Evolutionary conservation across 2,329 filamentous ascomycete species (phyloP).

Genomic region (Mollisiaceae sp.): DNA sequence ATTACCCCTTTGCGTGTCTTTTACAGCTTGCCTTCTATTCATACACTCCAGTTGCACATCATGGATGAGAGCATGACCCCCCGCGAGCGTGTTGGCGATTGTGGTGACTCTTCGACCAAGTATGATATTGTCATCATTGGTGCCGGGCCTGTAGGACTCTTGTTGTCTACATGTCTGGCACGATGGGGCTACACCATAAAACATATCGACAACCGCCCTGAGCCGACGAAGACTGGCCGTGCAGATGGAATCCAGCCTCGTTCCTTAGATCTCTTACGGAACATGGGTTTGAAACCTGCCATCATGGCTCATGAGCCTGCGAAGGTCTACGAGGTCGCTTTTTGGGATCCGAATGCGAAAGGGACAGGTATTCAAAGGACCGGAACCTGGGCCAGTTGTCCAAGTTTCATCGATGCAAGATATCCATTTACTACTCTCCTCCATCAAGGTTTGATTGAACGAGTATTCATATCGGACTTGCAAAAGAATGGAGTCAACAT

Average conservation of each 20-base stretch:
- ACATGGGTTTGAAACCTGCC: conserved; percentile 85
- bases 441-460: conserved; percentile 74
- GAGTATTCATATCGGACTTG: conserved; percentile 70
- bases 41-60: conserved; percentile 3
- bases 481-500: conserved; percentile 64
- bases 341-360: conserved; percentile 68
- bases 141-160: conserved; percentile 85
- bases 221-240: conserved; percentile 83
- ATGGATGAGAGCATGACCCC: conserved; percentile 36
- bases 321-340: conserved; percentile 79
- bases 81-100: conserved; percentile 24
- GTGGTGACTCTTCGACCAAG: conserved; percentile 26
- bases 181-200: conserved; percentile 95
- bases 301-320: conserved; percentile 90
- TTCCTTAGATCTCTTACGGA: conserved; percentile 83
- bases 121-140: conserved; percentile 83
- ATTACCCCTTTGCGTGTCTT: background rate
- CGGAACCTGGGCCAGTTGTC: conserved; percentile 85
- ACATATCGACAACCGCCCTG: conserved; percentile 88
- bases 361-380: conserved; percentile 66
- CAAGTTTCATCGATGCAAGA: conserved; percentile 76
- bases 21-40: background rate
- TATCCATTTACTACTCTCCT: conserved; percentile 74
- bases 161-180: conserved; percentile 85
- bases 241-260: conserved; percentile 93